phyloP scores from a whole-genome alignment of 371 early-diverging fungal genomes.

The Lichtheimia corymbifera region DNA sequence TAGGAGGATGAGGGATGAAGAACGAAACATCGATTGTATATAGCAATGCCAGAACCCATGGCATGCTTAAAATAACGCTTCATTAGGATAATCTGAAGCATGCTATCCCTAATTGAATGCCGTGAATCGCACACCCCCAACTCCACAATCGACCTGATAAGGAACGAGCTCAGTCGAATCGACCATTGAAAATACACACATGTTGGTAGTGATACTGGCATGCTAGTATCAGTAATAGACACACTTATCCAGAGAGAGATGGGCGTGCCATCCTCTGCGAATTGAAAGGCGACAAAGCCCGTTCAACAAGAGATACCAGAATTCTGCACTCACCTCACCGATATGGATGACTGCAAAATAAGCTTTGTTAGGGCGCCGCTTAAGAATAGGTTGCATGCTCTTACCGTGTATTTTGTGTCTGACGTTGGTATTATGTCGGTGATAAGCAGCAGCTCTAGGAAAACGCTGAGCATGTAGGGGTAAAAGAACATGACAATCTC shows the following conservation, averaged over 20 bases:
- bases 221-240: neutral
- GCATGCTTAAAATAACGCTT: too few species aligned
- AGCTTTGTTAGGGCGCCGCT: neutral
- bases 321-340: conserved; percentile 75
- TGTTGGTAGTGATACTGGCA: neutral
- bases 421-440: conserved; percentile 89
- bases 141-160: conserved; percentile 71
- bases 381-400: neutral
- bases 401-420: conserved; percentile 77
- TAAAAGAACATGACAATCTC: conserved; percentile 98
- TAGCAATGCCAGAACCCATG: too few species aligned
- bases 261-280: conserved; percentile 89
- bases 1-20: too few species aligned
- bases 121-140: too few species aligned
- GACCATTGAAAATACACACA: conserved; percentile 45
- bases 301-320: conserved; percentile 86
- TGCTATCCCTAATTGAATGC: too few species aligned
- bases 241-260: conserved; percentile 76
- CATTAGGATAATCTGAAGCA: too few species aligned
- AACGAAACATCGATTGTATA: too few species aligned
- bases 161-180: conserved; percentile 73
- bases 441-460: conserved; percentile 85
- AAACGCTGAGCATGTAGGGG: conserved; percentile 79
- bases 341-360: conserved; percentile 80
- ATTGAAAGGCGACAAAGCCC: conserved; percentile 93